phyloP scores from a whole-genome alignment of 495 filamentous ascomycete genomes.

The Tuber umbilicatum region DNA sequence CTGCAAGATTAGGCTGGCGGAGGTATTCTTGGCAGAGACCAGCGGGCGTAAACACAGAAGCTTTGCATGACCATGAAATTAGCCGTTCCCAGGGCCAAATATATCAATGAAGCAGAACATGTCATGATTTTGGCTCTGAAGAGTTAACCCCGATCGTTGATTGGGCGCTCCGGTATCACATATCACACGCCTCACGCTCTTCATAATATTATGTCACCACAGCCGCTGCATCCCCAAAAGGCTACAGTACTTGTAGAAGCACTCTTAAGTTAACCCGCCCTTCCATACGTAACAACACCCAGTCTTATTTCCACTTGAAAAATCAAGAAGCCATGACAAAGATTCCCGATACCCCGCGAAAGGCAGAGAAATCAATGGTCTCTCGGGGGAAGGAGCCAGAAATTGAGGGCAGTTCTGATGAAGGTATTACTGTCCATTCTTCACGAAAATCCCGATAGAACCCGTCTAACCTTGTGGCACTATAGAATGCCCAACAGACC shows the following conservation, averaged over 20 bases:
- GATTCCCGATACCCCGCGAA: background rate
- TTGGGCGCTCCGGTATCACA: background rate
- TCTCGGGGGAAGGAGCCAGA: background rate
- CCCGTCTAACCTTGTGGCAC: background rate
- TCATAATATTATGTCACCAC: background rate
- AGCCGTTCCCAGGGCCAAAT: background rate
- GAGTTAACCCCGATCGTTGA: background rate
- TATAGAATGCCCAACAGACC: background rate
- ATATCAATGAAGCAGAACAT: background rate
- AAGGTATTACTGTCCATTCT: background rate
- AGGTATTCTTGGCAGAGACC: too few species aligned
- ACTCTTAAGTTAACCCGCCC: background rate
- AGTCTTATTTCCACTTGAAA: background rate
- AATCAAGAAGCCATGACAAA: background rate
- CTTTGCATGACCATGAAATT: background rate
- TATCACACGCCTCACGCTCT: background rate
- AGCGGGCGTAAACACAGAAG: background rate
- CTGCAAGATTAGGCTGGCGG: too few species aligned
- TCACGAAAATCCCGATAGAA: background rate
- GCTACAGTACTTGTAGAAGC: background rate
- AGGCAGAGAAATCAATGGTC: background rate
- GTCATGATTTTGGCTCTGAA: background rate
- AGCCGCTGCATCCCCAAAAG: background rate
- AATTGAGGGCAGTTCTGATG: background rate
- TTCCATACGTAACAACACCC: background rate